Percentiles rank a stretch among this genome's conserved stretches.
phyloP scores from a whole-genome alignment of 805 yeast species.

The Kodamaea fukazawae region DNA sequence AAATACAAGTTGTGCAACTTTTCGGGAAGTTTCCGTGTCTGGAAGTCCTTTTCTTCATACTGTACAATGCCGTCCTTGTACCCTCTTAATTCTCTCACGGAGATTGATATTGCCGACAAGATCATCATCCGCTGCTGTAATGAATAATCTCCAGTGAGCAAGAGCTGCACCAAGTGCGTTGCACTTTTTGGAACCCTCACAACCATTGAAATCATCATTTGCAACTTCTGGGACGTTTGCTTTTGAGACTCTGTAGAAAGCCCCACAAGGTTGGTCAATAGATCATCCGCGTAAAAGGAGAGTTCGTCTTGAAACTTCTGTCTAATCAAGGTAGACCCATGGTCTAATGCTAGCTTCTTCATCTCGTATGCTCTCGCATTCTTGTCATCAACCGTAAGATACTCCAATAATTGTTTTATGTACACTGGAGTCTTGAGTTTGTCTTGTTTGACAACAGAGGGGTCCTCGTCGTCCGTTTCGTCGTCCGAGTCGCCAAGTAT shows the following conservation, averaged over 20 bases:
- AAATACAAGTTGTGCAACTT: conserved; percentile 37
- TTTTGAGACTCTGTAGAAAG: conserved; percentile 55
- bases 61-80: conserved; percentile 48
- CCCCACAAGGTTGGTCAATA: conserved; percentile 51
- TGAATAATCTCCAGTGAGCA: conserved; percentile 74
- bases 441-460: conserved; percentile 35
- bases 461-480: conserved; percentile 51
- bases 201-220: conserved; percentile 61
- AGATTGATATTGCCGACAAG: conserved; percentile 63
- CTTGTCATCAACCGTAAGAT: conserved; percentile 46
- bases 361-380: conserved; percentile 48
- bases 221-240: conserved; percentile 66
- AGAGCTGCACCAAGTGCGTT: conserved; percentile 41
- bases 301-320: conserved; percentile 71
- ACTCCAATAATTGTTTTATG: conserved; percentile 65
- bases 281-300: conserved; percentile 50
- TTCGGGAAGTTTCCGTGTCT: conserved; percentile 46
- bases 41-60: conserved; percentile 25
- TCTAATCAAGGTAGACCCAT: conserved; percentile 59
- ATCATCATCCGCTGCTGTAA: conserved; percentile 72
- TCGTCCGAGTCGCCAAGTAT: conserved; percentile 5
- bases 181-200: conserved; percentile 48
- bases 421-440: conserved; percentile 57
- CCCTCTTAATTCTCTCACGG: conserved; percentile 73
- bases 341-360: conserved; percentile 46